These are phyloP conservation scores for Leishmania tarentolae DNA, from an alignment of 208 protist species.

Conservation along the genomic window DNA sequence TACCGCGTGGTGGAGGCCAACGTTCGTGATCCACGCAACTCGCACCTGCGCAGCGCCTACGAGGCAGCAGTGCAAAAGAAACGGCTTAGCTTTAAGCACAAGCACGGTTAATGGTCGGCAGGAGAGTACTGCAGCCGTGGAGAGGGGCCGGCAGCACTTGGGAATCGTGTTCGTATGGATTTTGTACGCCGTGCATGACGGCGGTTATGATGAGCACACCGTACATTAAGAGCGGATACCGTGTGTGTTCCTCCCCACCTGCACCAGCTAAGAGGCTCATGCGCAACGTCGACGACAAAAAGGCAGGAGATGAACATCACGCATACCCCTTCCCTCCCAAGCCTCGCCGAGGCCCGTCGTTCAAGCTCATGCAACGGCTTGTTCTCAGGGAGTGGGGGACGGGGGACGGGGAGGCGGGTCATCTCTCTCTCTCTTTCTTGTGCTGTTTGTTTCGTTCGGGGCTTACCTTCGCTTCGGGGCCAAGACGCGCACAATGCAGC, in stretches of 20 bases:
- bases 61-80: conserved; percentile 55
- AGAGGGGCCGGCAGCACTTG: not conserved
- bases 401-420: too few species aligned
- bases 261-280: not conserved
- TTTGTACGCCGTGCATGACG: not conserved
- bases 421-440: too few species aligned
- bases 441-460: not conserved
- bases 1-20: conserved; percentile 88
- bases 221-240: not conserved
- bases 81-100: conserved; percentile 53
- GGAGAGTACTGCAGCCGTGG: not conserved
- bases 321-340: not conserved
- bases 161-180: not conserved
- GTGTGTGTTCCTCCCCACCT: not conserved
- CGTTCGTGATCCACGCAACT: conserved; percentile 66
- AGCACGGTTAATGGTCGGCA: conserved; percentile 8
- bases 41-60: conserved; percentile 52
- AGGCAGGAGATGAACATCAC: not conserved
- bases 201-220: not conserved
- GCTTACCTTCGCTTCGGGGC: not conserved
- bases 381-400: not conserved
- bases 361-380: not conserved
- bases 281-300: not conserved
- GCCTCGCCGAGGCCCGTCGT: too few species aligned
- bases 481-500: not conserved